Base-by-base conservation (phyloP, 192 early-diverging fungal species). In the Backusella australiensis region DNA sequence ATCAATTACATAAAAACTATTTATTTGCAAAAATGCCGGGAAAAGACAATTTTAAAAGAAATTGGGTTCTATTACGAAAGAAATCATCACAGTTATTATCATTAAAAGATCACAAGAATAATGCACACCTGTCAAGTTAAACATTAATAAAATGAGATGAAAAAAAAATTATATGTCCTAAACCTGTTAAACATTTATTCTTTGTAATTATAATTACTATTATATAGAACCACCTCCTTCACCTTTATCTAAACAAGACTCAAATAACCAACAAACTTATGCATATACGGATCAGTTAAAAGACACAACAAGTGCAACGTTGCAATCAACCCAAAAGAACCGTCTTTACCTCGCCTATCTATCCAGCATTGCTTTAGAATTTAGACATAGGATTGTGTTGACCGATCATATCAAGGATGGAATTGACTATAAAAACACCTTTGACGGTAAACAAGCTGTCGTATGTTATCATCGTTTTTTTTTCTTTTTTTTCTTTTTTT, bases 371-470 rank as follows among this genome's bases (percentile, higher is more conserved):
- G 92, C 93, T 6, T 84, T 83, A 41, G 86, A 89, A n/a, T 94
- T 95, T 81, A 84, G 86, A 21, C 84, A 84, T 32, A 77, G 87
- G 1, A 80, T 95, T 39, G 86, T 83, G 7, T 77, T 91, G 26
- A 81, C 85, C 53, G 91, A 90, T 19, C 89, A 91, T 53, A 83
- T 87, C 32, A 93, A 94, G 73, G 93, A 97, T 73, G 88, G 85
- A 2, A 85, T 97, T 34, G 94, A 96, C 82, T 94, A 97, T 78
- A 88, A 88, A 56, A 88, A 92, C 56, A 91, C 89, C 76, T 98
- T 99, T 81, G 87, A 91, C 46, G 97, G 97, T 39, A 86, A 89
- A 68, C 93, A 96, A 36, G 96, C 93, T 42, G 94, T 99, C 75
- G 93, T 94, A 85, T 76, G 85, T 65, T 32, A 21, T 34, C 17